Evolutionary conservation across 1,139 yeast species (phyloP), one percentile per base, ranked within the genome.

Genomic region (Candida glucosophila): DNA sequence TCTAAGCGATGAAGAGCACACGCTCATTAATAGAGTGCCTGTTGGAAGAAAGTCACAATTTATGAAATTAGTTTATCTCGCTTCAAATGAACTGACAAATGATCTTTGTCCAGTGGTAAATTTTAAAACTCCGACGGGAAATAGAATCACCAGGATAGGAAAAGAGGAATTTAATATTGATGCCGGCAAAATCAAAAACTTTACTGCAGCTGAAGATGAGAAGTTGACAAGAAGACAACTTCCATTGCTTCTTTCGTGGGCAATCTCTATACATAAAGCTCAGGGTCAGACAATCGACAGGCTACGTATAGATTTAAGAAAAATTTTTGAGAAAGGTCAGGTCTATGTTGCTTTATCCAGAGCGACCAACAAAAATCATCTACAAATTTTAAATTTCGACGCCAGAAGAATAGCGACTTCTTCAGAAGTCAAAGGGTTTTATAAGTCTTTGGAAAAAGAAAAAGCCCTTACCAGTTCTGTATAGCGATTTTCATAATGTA

Each of bases 271-370:
- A 28, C 96, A 85, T 49, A 85, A 85, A 44, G 77, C 95, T 0
- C 96, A 85, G 52, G 96, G 96, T 2, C 95, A 85, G 54, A 83
- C 96, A 0, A 64, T 85, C 26, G 77, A 73, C 20, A 53, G 92
- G 30, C 76, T 85, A n/a, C 67, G 72, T 35, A 90, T 85, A 4
- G 92, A 85, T 42, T 55, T 85, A 29, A 58, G 67, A 16, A 68
- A 66, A 37, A 71, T 77, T 16, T 85, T 85, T 44, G 95, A 83
- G 46, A 77, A 73, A 25, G 95, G 95, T 9, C 94, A 83, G 43
- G 90, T 80, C 3, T 83, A 83, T 43, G 95, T 86, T 12, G 96
- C 98, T 0, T 60, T 88, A 19, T 82, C 95, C 19, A 69, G 98
- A 54, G 95, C 96, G 3, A 82, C 80, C 0, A 69, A 77, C 22